Evolutionary conservation across 768 basidiomycete species (phyloP).

Genomic region (Serendipita indica): DNA sequence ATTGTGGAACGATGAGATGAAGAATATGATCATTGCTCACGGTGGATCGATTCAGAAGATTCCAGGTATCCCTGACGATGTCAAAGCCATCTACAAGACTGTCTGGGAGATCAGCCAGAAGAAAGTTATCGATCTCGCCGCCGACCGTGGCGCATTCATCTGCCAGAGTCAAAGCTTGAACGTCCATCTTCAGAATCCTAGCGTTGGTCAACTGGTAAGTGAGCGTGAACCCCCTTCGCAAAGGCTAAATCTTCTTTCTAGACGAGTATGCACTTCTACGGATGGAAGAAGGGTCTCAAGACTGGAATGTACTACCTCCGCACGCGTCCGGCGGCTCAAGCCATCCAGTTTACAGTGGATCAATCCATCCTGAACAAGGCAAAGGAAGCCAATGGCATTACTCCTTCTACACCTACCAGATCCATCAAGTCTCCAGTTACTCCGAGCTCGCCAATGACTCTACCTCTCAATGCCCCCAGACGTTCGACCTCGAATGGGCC

Average conservation of each 20-base stretch:
- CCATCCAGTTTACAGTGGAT: slow-evolving; percentile 96
- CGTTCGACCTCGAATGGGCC: slow-evolving; percentile 21
- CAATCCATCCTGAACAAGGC: slow-evolving; percentile 45
- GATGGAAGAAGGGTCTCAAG: slow-evolving; percentile 99
- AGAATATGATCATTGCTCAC: slow-evolving; percentile 97
- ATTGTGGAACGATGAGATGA: slow-evolving; percentile 97
- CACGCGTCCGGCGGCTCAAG: slow-evolving; percentile 85
- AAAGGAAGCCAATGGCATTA: slow-evolving; percentile 29
- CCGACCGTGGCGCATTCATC: slow-evolving; percentile 97
- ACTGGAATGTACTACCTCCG: slow-evolving; percentile 98
- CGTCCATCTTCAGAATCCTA: slow-evolving; percentile 80
- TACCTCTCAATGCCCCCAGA: slow-evolving; percentile 8
- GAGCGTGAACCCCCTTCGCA: slow-evolving; percentile 19
- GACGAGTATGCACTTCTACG: slow-evolving; percentile 95
- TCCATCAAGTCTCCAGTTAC: slow-evolving; percentile 5
- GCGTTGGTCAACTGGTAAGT: slow-evolving; percentile 58
- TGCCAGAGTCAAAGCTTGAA: slow-evolving; percentile 94
- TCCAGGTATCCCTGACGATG: slow-evolving; percentile 70
- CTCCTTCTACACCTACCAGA: not conserved
- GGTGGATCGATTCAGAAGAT: slow-evolving; percentile 83
- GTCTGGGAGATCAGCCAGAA: slow-evolving; percentile 99
- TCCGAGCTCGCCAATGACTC: not conserved
- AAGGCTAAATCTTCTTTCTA: slow-evolving; percentile 13
- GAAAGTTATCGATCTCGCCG: slow-evolving; percentile 93
- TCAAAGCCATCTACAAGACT: slow-evolving; percentile 99